These are phyloP conservation scores for Chalciporus chontae DNA, from an alignment of 768 basidiomycete genomes.

Conservation along the genomic window DNA sequence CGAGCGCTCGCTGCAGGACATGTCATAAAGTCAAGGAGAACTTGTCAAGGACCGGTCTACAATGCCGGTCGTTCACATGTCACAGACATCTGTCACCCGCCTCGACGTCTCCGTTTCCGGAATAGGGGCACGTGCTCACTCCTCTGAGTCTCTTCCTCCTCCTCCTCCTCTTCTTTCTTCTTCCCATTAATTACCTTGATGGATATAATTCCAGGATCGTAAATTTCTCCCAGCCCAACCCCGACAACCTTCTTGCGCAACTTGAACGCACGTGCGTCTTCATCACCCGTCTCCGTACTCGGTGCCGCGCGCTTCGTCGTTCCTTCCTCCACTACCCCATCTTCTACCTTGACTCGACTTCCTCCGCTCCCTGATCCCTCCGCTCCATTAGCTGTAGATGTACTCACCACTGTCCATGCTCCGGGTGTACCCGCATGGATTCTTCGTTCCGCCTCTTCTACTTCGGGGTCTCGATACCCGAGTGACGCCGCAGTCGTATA, in stretches of 20 bases:
- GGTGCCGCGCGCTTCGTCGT: slow-evolving; percentile 35
- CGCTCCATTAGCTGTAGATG: slow-evolving; percentile 1
- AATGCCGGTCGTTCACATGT: too few species aligned
- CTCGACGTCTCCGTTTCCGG: slow-evolving; percentile 17
- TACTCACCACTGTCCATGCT: slow-evolving; percentile 67
- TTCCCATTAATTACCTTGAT: slow-evolving; percentile 61
- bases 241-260: slow-evolving; percentile 59
- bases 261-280: slow-evolving; percentile 56
- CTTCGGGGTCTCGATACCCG: slow-evolving; percentile 77
- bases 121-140: too few species aligned
- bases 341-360: background rate
- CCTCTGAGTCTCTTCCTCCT: slow-evolving; percentile 9
- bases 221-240: slow-evolving; percentile 71
- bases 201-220: slow-evolving; percentile 71
- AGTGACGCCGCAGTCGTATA: slow-evolving; percentile 87
- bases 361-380: background rate
- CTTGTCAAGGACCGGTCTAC: too few species aligned
- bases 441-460: slow-evolving; percentile 59
- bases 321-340: slow-evolving; percentile 1
- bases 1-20: background rate
- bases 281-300: slow-evolving; percentile 46
- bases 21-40: too few species aligned
- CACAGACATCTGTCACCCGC: background rate
- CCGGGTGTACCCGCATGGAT: slow-evolving; percentile 69
- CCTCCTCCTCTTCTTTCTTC: slow-evolving; percentile 38